These are phyloP conservation scores for Neofusicoccum laricinum DNA, from an alignment of 2,329 filamentous ascomycete species.

Conservation along the genomic window DNA sequence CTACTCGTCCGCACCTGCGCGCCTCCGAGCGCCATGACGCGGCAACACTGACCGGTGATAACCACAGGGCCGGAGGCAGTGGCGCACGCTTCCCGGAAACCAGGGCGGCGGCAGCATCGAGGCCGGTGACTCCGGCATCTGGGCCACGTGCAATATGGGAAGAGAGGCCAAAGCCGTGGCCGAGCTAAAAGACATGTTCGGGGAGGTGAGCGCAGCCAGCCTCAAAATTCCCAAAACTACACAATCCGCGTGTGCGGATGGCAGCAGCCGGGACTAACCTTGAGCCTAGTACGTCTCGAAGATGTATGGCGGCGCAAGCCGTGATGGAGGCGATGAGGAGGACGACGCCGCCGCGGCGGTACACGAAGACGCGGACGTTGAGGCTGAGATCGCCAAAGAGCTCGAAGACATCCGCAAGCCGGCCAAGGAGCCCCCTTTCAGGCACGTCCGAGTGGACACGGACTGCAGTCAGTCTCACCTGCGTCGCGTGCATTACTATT, in stretches of 20 bases:
- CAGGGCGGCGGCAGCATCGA: slow-evolving; percentile 46
- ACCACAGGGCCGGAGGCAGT: slow-evolving; percentile 14
- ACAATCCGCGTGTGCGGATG: neutral
- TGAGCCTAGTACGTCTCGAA: slow-evolving; percentile 63
- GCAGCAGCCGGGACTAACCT: neutral
- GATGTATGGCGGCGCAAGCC: slow-evolving; percentile 41
- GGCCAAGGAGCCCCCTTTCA: slow-evolving; percentile 48
- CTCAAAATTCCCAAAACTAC: neutral
- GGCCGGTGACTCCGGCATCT: slow-evolving; percentile 70
- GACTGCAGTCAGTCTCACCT: slow-evolving; percentile 47
- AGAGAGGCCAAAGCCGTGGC: slow-evolving; percentile 67
- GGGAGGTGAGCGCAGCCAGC: slow-evolving; percentile 52
- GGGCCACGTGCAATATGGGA: slow-evolving; percentile 72
- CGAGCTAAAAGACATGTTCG: slow-evolving; percentile 65
- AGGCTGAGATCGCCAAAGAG: slow-evolving; percentile 69
- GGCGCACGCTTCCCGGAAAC: neutral
- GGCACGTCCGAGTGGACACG: slow-evolving; percentile 53
- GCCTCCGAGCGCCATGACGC: neutral
- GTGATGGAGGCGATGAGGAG: slow-evolving; percentile 37
- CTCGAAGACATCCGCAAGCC: slow-evolving; percentile 60
- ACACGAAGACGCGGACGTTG: slow-evolving; percentile 57
- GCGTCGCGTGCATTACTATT: neutral
- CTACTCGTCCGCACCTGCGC: neutral
- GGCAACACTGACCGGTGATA: neutral
- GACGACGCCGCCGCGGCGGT: slow-evolving; percentile 26